These are phyloP conservation scores for Eutrema japonicum DNA, from an alignment of 345 rosid species.

Conservation along the genomic window DNA sequence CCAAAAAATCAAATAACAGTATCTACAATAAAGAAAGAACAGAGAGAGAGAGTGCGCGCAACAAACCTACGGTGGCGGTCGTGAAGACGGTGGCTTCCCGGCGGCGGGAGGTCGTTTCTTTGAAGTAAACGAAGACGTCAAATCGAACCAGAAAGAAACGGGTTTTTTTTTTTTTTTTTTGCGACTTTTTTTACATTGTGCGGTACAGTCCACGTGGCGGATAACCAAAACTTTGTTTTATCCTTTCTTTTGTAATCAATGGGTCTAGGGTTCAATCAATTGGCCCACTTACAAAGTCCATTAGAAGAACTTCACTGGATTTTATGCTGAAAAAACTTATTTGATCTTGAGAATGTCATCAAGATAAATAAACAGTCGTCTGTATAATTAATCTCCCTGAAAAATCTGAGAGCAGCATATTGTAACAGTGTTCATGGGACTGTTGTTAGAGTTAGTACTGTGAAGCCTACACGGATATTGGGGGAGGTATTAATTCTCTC, in stretches of 20 bases:
- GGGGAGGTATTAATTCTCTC: conserved; percentile 64
- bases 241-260: neutral
- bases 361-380: conserved; percentile 70
- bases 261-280: conserved; percentile 17
- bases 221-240: neutral
- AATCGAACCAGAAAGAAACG: conserved; percentile 39
- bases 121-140: conserved; percentile 42
- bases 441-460: conserved; percentile 78
- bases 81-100: conserved; percentile 24
- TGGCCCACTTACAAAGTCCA: conserved; percentile 28
- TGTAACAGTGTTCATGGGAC: conserved; percentile 77
- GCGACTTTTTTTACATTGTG: neutral
- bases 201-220: conserved; percentile 34
- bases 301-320: neutral
- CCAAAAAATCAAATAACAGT: neutral
- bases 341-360: conserved; percentile 46
- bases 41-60: neutral
- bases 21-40: neutral
- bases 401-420: conserved; percentile 86
- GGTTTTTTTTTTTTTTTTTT: conserved; percentile 10
- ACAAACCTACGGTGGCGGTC: conserved; percentile 29
- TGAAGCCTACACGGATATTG: conserved; percentile 81
- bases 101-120: conserved; percentile 42
- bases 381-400: conserved; percentile 63
- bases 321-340: conserved; percentile 1